Evolutionary conservation across 2,329 filamentous ascomycete species (phyloP).

Genomic region (Clarireedia monteithiana): DNA sequence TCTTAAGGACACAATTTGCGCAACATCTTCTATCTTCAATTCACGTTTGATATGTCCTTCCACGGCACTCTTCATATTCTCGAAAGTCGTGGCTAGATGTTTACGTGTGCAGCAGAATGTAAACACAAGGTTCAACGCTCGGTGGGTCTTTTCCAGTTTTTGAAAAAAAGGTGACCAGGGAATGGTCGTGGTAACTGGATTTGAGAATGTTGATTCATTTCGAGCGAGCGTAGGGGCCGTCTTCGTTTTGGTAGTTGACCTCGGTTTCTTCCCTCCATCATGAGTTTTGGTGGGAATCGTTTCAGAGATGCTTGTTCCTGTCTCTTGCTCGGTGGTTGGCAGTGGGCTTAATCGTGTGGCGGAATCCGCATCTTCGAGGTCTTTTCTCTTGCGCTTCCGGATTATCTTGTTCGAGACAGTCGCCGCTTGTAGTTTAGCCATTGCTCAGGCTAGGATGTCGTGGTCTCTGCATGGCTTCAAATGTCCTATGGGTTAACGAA

Average conservation of each 20-base stretch:
- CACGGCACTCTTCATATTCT: conserved; percentile 77
- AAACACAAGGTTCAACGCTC: conserved; percentile 83
- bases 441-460: conserved; percentile 2
- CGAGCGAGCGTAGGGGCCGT: conserved; percentile 16
- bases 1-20: conserved; percentile 69
- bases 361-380: conserved; percentile 19
- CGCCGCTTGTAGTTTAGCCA: conserved; percentile 36
- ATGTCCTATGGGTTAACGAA: neutral
- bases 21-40: conserved; percentile 70
- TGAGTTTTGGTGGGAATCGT: conserved; percentile 47
- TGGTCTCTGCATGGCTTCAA: neutral
- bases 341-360: conserved; percentile 1
- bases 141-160: conserved; percentile 65
- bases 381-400: conserved; percentile 34
- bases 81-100: conserved; percentile 84
- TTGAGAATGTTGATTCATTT: conserved; percentile 20
- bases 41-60: conserved; percentile 70
- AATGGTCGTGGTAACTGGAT: conserved; percentile 18
- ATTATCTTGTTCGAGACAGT: conserved; percentile 37
- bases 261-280: conserved; percentile 42
- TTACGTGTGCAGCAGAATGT: conserved; percentile 94
- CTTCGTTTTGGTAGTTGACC: conserved; percentile 35
- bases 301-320: conserved; percentile 27
- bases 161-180: conserved; percentile 71
- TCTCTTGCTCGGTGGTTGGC: neutral